phyloP scores from a whole-genome alignment of 768 basidiomycete species.

The Galerina marginata region DNA sequence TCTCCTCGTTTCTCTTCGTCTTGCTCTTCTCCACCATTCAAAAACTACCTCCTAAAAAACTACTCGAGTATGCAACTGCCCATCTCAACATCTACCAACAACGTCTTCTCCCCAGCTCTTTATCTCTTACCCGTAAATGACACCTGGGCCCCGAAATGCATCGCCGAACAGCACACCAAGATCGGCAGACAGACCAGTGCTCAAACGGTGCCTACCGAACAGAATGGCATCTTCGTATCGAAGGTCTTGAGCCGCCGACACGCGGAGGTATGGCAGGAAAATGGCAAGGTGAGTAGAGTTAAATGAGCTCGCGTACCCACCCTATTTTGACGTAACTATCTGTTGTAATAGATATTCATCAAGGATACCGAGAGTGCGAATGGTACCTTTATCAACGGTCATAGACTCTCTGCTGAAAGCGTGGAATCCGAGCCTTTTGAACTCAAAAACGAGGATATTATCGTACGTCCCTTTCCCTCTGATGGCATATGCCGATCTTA shows the following conservation, averaged over 20 bases:
- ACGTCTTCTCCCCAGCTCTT: too few species aligned
- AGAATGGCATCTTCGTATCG: slow-evolving; percentile 96
- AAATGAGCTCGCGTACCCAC: too few species aligned
- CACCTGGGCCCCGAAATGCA: too few species aligned
- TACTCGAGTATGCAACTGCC: too few species aligned
- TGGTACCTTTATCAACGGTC: slow-evolving; percentile 96
- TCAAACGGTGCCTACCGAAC: slow-evolving; percentile 89
- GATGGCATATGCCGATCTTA: background rate
- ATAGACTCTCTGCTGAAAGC: slow-evolving; percentile 85
- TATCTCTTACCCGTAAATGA: too few species aligned
- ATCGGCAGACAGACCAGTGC: slow-evolving; percentile 59
- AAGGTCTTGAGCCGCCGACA: slow-evolving; percentile 93
- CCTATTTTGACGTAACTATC: slow-evolving; percentile 5
- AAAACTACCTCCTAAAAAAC: too few species aligned
- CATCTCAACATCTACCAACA: too few species aligned
- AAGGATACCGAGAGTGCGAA: slow-evolving; percentile 98
- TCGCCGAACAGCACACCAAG: background rate
- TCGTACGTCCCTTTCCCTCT: slow-evolving; percentile 58
- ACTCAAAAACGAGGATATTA: slow-evolving; percentile 91
- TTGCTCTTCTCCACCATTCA: too few species aligned
- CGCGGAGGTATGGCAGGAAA: slow-evolving; percentile 96
- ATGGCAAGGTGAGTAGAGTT: slow-evolving; percentile 65
- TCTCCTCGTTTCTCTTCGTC: too few species aligned
- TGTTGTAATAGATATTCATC: slow-evolving; percentile 81
- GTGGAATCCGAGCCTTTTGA: slow-evolving; percentile 91